Evolutionary conservation across 495 filamentous ascomycete genomes (phyloP), one percentile per base, ranked within the genome.

Genomic region (Aspergillus heteromorphus): DNA sequence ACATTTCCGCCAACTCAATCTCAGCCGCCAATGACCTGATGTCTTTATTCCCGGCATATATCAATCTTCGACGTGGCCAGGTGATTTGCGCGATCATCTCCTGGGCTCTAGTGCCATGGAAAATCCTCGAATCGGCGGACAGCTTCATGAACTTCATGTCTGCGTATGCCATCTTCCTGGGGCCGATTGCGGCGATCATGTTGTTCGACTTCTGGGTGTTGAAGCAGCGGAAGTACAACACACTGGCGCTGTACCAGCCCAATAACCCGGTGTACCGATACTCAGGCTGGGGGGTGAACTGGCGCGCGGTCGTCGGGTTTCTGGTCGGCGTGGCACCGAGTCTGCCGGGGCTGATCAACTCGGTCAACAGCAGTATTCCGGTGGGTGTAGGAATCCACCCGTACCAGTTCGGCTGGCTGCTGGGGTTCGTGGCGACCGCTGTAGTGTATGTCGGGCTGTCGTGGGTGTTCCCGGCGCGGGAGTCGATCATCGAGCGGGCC

Each of bases 171-270:
- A 78, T 88, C 30, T 88, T 90, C 70, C 73, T 89, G 2, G 85
- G 79, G 0, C 86, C 87, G 0, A 83, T 90, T 42, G 83, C 80
- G 9, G 81, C 80, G 11, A 84, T 88, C 53, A 81, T 90, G 70
- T 70, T 80, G 0, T 75, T 77, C 16, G 87, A 90, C 60, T 89
- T 79, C 66, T 89, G 84, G 85, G 61, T 86, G 48, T 65, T 89
- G 14, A 83, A 88, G 57, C 63, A 60, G n/a, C 63, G 74, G 29
- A 74, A 79, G 40, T 83, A 85, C 59, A 83, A 89, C 62, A 75
- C 80, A 0, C 75, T 81, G 9, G 74, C 73, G 13, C 49, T 79
- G 11, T 79, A 78, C 53, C 71, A 73, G 61, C 73, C 68, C 0
- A 23, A 40, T 17, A 65, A 65, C 29, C 65, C 62, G 23, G 70